A percentile compares a stretch with the other conserved stretches of the same genome.
phyloP scores from a whole-genome alignment of 192 early-diverging fungal genomes.

The Glomus cerebriforme region DNA sequence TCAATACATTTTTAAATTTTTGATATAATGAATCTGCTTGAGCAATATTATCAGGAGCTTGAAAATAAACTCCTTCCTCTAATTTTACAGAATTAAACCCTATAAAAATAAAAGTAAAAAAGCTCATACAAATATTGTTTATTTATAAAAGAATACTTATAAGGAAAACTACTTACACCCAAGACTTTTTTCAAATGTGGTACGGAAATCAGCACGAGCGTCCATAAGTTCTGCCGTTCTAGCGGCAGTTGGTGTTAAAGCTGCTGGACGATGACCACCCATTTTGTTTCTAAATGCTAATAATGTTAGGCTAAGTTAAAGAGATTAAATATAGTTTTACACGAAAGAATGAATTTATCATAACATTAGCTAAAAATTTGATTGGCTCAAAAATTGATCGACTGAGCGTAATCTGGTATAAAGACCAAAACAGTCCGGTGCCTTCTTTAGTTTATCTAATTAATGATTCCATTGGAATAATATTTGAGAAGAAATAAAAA shows the following conservation, averaged over 20 bases:
- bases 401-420: too few species aligned
- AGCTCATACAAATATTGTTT: neutral
- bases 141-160: neutral
- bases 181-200: slow-evolving; percentile 25
- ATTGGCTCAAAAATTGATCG: too few species aligned
- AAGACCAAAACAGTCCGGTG: too few species aligned
- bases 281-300: neutral
- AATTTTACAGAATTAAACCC: slow-evolving; percentile 29
- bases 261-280: slow-evolving; percentile 18
- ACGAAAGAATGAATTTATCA: too few species aligned
- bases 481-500: too few species aligned
- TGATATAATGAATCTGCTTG: slow-evolving; percentile 19
- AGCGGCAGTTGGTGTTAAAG: slow-evolving; percentile 23
- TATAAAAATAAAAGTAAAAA: neutral
- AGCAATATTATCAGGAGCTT: slow-evolving; percentile 23
- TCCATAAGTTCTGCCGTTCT: slow-evolving; percentile 30
- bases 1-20: slow-evolving; percentile 13
- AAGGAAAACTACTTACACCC: slow-evolving; percentile 16
- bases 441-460: too few species aligned
- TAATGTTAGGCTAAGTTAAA: too few species aligned
- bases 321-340: too few species aligned
- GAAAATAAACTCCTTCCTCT: slow-evolving; percentile 33
- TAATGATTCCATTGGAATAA: too few species aligned
- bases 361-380: too few species aligned
- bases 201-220: slow-evolving; percentile 19